Base-by-base conservation (phyloP, 179 eudicot species). In the Heliamphora pulchella region DNA sequence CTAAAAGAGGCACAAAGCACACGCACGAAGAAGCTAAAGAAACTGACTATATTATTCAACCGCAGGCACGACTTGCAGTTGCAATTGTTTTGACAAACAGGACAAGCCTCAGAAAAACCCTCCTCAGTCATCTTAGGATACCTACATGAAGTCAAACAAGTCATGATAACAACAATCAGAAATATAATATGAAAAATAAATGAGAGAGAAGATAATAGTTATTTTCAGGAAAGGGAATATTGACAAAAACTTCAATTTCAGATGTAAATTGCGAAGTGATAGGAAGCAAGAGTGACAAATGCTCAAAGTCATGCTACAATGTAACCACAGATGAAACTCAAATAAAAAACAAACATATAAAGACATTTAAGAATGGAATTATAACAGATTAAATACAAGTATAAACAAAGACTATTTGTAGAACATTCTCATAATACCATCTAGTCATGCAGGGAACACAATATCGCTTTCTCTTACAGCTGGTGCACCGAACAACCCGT, bases 51-150 rank as follows among this genome's bases (percentile, higher is more conserved):
- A 53, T 67, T 10, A 2, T 88, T 89, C 86, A 87, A 73, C 10
- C 89, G 86, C 84, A 91, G 76, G 81, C 96, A 91, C 53, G 87
- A 82, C 87, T 90, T 91, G 85, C 94, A 91, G 70, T 91, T 91
- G 78, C 94, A 91, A 78, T 87, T 90, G 18, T 54, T 77, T 20
- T 81, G 83, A 81, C 96, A 91, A 83, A 91, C 88, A 17, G 96
- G 90, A 69, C 96, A 91, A 14, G 86, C 74, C 47, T 79, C 87
- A 57, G 87, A 85, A 81, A 91, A 85, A 53, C 86, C 86, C 31
- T 87, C 89, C 83, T 90, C 91, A 0, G 84, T 68, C 87, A 84
- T 89, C 55, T 76, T 74, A 76, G 97, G 94, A 70, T 92, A 92
- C 97, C 97, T 89, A 64, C 55, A 58, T 41, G 58, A 1, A 6